These are phyloP conservation scores for Omphalotus olearius DNA, from an alignment of 1,284 basidiomycete species.

Conservation along the genomic window DNA sequence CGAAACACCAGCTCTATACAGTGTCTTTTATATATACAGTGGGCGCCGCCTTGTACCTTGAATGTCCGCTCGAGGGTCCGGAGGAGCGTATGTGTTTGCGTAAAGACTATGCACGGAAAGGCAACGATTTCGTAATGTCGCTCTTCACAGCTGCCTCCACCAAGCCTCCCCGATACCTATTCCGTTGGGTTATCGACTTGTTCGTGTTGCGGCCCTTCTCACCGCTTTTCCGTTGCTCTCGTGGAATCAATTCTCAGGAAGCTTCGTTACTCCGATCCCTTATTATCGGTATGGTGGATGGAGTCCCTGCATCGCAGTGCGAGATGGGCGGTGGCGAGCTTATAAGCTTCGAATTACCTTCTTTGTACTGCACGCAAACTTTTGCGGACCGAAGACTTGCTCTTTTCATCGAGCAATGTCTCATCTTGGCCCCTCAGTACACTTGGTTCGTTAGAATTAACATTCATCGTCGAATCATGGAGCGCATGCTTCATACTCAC, in stretches of 20 bases:
- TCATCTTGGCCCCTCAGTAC: too few relatives aligned
- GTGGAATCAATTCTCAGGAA: conserved; percentile 1
- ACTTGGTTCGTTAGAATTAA: too few relatives aligned
- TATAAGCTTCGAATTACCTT: too few relatives aligned
- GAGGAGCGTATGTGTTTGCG: conserved; percentile 2
- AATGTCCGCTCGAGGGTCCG: not conserved
- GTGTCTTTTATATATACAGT: not conserved
- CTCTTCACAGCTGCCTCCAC: conserved; percentile 5
- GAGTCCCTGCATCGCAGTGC: not conserved
- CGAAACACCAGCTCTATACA: not conserved
- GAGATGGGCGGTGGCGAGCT: not conserved
- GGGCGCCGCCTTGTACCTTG: not conserved
- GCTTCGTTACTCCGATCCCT: not conserved
- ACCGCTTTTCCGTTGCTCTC: conserved; percentile 11
- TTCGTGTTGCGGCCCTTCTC: not conserved
- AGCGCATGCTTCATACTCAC: too few relatives aligned
- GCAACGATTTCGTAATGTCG: conserved; percentile 5
- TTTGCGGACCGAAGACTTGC: too few relatives aligned
- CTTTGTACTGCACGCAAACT: too few relatives aligned
- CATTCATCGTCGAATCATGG: too few relatives aligned
- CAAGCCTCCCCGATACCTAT: not conserved
- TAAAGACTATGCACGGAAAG: not conserved
- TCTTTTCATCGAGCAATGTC: too few relatives aligned
- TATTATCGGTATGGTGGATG: not conserved
- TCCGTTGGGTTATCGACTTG: not conserved